These are phyloP conservation scores for Tritrichomonas musculus DNA, from an alignment of 208 protist genomes.

Conservation along the genomic window DNA sequence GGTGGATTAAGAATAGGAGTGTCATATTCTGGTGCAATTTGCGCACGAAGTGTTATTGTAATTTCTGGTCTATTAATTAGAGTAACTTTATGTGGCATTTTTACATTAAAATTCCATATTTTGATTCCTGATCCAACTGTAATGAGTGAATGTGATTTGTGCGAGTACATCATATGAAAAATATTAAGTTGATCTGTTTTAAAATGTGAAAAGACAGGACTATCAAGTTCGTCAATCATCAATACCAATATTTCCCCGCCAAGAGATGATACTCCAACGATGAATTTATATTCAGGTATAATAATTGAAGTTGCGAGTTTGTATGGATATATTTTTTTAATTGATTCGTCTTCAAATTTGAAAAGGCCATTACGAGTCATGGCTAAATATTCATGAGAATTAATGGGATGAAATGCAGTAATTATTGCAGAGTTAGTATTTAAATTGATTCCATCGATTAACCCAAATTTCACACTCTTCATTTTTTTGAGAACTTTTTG, in stretches of 20 bases:
- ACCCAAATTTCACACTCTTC: no score
- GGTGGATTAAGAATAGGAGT: background rate
- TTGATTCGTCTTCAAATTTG: background rate
- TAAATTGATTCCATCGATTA: no score
- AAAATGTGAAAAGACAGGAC: background rate
- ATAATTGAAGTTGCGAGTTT: background rate
- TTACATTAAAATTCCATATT: background rate
- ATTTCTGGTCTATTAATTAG: background rate
- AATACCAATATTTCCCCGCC: background rate
- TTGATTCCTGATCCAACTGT: background rate
- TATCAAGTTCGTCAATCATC: background rate
- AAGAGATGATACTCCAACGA: background rate
- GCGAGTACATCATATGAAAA: constrained; percentile 17
- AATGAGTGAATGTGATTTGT: background rate
- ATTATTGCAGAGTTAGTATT: no score
- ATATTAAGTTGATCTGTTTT: background rate
- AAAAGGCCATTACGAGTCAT: background rate
- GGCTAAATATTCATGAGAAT: background rate
- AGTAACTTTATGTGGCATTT: background rate
- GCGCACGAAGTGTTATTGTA: background rate
- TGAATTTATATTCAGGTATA: background rate
- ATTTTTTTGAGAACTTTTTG: no score
- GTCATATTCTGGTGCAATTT: background rate
- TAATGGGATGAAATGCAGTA: background rate
- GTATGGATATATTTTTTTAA: background rate